Evolutionary conservation across 345 rosid species (phyloP), one percentile per base, ranked within the genome.

Genomic region (Excoecaria cochinchinensis): DNA sequence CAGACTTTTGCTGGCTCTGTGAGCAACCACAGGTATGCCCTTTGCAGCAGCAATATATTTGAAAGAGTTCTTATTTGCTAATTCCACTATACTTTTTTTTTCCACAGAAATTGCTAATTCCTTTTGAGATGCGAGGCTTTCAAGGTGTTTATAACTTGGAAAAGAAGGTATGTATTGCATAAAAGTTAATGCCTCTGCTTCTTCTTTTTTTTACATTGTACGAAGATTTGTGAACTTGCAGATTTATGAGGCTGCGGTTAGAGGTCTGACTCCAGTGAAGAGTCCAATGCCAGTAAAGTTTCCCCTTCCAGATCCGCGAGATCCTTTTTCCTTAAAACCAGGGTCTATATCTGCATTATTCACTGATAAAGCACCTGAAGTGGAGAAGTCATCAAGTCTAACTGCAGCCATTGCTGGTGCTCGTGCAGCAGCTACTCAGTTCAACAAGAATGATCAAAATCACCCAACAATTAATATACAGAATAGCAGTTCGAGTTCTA

Each of bases 101-200:
- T 39, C 22, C 80, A 48, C 81, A 95, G 98, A 93, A 84, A 84
- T 76, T 95, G 78, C 59, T 93, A 65, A 72, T 95, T 76, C 99
- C 98, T 38, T 95, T 93, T 74, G 99, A 95, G 90, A 93, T 95
- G 99, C 86, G 98, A 47, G 99, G 97, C 15, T 87, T 62, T 82
- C 97, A 95, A 69, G 76, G 95, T 38, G 92, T 93, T 74, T 95
- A 89, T 85, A 95, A 95, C 89, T 79, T 95, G 88, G 98, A 93
- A 86, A 95, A 80, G 78, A 95, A 89, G 98, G 99, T 93, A 85
- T 46, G 13, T 50, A 14, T 40, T 21, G 6, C 67, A 7, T 56
- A 39, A 22, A 39, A 74, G 24, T 48, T 44, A 38, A 52, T 65
- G 63, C 50, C 44, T 50, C 12, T 13, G 0, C 22, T 19, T 61